These are phyloP conservation scores for Phytopythium delawarense DNA, from an alignment of 352 stramenopile species.

Conservation along the genomic window DNA sequence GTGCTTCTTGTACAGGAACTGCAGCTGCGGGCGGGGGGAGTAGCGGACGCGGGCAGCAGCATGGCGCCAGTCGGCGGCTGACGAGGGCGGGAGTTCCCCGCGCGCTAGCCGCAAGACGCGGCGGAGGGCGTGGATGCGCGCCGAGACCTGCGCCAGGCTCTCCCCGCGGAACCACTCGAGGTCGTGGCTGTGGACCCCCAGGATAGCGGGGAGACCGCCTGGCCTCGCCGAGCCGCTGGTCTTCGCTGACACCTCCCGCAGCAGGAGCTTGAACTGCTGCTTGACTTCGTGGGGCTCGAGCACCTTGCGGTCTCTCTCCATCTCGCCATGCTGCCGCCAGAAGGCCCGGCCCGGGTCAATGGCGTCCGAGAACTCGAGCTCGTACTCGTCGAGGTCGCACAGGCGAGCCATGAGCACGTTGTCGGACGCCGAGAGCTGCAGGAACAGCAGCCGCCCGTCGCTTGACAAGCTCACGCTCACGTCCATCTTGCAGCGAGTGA, in stretches of 20 bases:
- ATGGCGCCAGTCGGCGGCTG: conserved; percentile 15
- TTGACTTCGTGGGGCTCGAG: conserved; percentile 43
- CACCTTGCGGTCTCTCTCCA: conserved; percentile 39
- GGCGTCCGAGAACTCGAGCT: conserved; percentile 48
- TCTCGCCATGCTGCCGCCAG: conserved; percentile 40
- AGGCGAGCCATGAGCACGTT: conserved; percentile 60
- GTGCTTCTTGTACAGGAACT: conserved; percentile 70
- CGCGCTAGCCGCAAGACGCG: conserved; percentile 23
- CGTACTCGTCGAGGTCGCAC: conserved; percentile 42
- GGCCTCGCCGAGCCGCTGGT: neutral
- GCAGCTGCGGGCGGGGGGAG: conserved; percentile 33
- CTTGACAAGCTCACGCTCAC: conserved; percentile 50
- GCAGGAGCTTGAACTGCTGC: conserved; percentile 50
- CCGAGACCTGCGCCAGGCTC: conserved; percentile 33
- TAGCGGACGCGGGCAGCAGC: conserved; percentile 35
- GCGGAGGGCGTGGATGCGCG: conserved; percentile 43
- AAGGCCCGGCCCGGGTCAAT: conserved; percentile 50
- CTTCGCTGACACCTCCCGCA: conserved; percentile 10
- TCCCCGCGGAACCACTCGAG: conserved; percentile 35
- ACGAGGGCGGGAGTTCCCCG: conserved; percentile 13
- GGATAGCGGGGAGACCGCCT: neutral
- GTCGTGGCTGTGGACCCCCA: neutral
- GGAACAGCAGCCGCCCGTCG: conserved; percentile 37
- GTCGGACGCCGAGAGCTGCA: conserved; percentile 53
- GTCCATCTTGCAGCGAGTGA: conserved; percentile 44